phyloP scores from a whole-genome alignment of 768 basidiomycete genomes.

The Hypholoma sublateritium region DNA sequence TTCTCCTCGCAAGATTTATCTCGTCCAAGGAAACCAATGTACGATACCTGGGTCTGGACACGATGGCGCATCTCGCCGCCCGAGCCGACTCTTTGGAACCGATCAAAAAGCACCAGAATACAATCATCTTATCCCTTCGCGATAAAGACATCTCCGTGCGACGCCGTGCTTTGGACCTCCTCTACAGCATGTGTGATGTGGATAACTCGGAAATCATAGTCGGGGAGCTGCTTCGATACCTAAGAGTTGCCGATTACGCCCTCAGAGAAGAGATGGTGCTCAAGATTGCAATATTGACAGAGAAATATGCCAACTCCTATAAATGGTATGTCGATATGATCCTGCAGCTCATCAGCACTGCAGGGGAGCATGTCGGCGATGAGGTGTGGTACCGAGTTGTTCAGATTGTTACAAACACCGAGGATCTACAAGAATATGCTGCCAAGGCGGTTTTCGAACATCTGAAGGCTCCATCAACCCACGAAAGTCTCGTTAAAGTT shows the following conservation, averaged over 20 bases:
- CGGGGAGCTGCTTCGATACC: conserved; percentile 89
- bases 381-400: conserved; percentile 99
- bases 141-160: conserved; percentile 98
- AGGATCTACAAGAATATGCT: conserved; percentile 95
- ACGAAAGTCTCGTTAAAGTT: conserved; percentile 94
- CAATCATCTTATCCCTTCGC: conserved; percentile 90
- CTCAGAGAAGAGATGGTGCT: conserved; percentile 98
- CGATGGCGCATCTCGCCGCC: conserved; percentile 97
- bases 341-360: conserved; percentile 91
- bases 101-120: conserved; percentile 94
- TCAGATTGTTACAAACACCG: conserved; percentile 98
- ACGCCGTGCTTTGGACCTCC: conserved; percentile 87
- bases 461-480: conserved; percentile 79
- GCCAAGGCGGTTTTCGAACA: conserved; percentile 91
- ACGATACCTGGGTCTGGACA: conserved; percentile 94
- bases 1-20: conserved; percentile 93
- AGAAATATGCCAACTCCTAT: conserved; percentile 96
- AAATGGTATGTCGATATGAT: conserved; percentile 99
- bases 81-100: conserved; percentile 88
- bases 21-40: conserved; percentile 99
- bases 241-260: conserved; percentile 95
- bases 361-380: conserved; percentile 98
- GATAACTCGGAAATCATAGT: conserved; percentile 96
- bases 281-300: conserved; percentile 98
- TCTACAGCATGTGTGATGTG: conserved; percentile 99